Evolutionary conservation across 2,329 filamentous ascomycete genomes (phyloP).

Genomic region (Aspergillus pseudoviridinutans): DNA sequence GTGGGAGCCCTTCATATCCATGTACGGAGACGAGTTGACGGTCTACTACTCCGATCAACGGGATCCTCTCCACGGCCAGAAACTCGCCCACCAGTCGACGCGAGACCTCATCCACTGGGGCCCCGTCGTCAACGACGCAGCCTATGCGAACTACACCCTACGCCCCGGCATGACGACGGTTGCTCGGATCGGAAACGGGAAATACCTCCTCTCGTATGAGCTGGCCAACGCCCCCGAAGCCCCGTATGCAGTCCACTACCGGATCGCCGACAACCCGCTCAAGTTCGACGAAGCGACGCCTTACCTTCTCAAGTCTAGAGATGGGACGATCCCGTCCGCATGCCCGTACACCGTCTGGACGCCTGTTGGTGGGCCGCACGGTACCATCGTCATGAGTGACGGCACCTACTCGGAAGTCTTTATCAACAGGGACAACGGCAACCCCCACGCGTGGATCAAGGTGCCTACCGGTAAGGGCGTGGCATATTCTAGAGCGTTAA

Average conservation of each 20-base stretch:
- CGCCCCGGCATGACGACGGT: conserved; percentile 65
- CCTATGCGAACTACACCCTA: conserved; percentile 53
- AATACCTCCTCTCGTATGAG: conserved; percentile 52
- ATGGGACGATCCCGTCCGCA: conserved; percentile 1
- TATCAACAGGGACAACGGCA: conserved; percentile 5
- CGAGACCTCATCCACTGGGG: conserved; percentile 57
- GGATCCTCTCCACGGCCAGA: conserved; percentile 60
- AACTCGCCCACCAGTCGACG: conserved; percentile 60
- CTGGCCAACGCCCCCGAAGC: conserved; percentile 50
- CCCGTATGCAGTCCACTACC: conserved; percentile 47
- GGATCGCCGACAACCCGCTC: conserved; percentile 38
- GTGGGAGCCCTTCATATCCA: too few species aligned
- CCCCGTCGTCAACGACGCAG: conserved; percentile 56
- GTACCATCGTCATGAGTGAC: conserved; percentile 6
- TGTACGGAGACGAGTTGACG: too few species aligned
- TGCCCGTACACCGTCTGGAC: conserved; percentile 11
- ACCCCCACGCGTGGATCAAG: too few species aligned
- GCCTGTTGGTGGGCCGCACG: conserved; percentile 3
- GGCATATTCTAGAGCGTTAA: too few species aligned
- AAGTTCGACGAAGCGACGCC: conserved; percentile 33
- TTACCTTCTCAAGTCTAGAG: conserved; percentile 24
- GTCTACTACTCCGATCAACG: conserved; percentile 67
- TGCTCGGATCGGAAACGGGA: conserved; percentile 50
- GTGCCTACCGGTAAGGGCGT: too few species aligned
- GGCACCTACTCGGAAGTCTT: conserved; percentile 5